These are phyloP conservation scores for Jaltomata sinuosa DNA, from an alignment of 257 asterid species.

Conservation along the genomic window DNA sequence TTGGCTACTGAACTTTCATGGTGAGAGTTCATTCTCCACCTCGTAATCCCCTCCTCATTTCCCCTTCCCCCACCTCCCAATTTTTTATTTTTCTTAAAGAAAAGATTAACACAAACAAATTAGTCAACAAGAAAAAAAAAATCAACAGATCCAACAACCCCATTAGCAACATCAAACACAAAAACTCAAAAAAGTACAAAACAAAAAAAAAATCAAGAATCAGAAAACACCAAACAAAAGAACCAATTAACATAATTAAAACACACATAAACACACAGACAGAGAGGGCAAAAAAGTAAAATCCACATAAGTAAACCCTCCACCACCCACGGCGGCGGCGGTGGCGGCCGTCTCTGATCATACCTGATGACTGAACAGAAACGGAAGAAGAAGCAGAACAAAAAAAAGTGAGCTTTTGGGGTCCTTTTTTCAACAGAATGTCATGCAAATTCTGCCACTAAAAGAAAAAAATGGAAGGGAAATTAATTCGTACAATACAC, in stretches of 20 bases:
- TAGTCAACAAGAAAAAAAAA: background rate
- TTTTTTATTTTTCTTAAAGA: too few species aligned
- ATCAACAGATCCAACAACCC: slow-evolving; percentile 2
- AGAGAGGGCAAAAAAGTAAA: background rate
- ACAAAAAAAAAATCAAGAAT: background rate
- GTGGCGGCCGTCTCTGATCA: background rate
- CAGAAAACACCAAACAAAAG: background rate
- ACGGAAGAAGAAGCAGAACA: background rate
- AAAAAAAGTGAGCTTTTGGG: background rate
- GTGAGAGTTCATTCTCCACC: too few species aligned
- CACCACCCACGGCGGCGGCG: background rate
- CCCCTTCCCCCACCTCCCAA: too few species aligned
- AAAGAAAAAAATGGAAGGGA: background rate
- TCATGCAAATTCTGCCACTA: background rate
- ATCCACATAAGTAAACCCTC: background rate
- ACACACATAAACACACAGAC: too few species aligned
- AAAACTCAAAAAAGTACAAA: background rate
- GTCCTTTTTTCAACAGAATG: background rate
- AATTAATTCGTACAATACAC: background rate
- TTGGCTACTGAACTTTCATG: too few species aligned
- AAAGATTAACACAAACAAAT: background rate
- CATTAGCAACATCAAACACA: background rate
- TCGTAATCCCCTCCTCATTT: too few species aligned
- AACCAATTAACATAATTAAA: too few species aligned
- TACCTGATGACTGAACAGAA: background rate